Evolutionary conservation across 805 yeast genomes (phyloP).

Genomic region (Soucietia sequanensis): DNA sequence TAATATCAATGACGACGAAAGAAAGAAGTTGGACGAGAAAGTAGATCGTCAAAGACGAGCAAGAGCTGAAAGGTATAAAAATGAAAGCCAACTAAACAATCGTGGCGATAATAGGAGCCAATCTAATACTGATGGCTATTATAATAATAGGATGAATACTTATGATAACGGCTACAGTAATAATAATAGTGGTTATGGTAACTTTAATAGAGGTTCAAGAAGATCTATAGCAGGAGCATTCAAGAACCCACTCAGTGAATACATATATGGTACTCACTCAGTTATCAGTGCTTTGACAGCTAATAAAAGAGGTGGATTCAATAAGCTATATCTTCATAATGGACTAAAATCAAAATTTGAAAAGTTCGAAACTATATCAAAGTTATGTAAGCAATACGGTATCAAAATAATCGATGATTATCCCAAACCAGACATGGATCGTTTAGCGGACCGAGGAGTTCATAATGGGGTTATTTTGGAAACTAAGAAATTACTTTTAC

Average conservation of each 20-base stretch:
- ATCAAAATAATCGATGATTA: conserved; percentile 35
- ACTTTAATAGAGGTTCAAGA: background rate
- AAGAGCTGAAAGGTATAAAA: conserved; percentile 21
- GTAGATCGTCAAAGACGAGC: conserved; percentile 30
- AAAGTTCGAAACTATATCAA: conserved; percentile 40
- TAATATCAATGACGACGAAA: conserved; percentile 22
- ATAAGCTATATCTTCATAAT: conserved; percentile 42
- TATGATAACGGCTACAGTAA: no score
- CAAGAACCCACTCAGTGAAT: conserved; percentile 56
- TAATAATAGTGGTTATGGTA: background rate
- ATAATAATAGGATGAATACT: background rate
- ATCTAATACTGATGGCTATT: no score
- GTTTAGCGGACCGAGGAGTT: conserved; percentile 62
- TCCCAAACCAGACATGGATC: conserved; percentile 54
- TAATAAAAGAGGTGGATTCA: conserved; percentile 51
- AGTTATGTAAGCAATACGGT: conserved; percentile 45
- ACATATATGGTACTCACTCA: conserved; percentile 73
- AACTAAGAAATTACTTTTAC: conserved; percentile 51
- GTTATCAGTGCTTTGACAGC: conserved; percentile 68
- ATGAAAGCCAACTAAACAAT: conserved; percentile 12
- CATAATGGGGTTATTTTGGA: conserved; percentile 81
- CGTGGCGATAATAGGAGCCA: no score
- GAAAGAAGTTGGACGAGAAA: conserved; percentile 25
- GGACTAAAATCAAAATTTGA: conserved; percentile 27
- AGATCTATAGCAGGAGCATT: conserved; percentile 5